Evolutionary conservation across 1,284 basidiomycete genomes (phyloP), one percentile per base, ranked within the genome.

Genomic region (Cryptococcus deneoformans): DNA sequence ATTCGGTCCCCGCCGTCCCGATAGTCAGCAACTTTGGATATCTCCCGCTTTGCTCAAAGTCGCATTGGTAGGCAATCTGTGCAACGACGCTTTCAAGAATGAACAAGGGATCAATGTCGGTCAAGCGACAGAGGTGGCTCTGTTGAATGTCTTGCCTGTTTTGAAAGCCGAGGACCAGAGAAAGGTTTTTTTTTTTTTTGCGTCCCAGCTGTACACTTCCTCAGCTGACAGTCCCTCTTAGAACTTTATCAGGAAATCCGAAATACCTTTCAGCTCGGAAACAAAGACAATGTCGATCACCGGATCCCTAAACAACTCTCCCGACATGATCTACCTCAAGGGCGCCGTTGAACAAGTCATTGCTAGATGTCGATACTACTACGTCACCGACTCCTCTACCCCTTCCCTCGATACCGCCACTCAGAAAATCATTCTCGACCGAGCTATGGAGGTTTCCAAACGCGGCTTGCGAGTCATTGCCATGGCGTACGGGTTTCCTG

Each of bases 81-180:
- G 82, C 72, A 83, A 83, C 70, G 81, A 82, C 59, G 78, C 81
- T 3, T 82, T 84, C 60, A 79, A 83, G 59, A 87, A 88, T 66
- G 87, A 88, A 58, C 84, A 88, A 49, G 89, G 89, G 1, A 78
- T 82, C 8, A 88, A 85, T 64, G 86, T 92, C 5, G 95, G 94
- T 0, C 92, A 95, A 72, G 86, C 90, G 2, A 98, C 94, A 0
- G 94, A 99, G 68, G 92, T 97, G 2, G 95, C 95, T 1, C 77
- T 98, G 57, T 79, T 96, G 47, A 91, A 93, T 66, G 85, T 92
- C 3, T 80, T 96, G n/a, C 80, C 84, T 0, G 70, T 83, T 0
- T 88, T 93, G 63, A 84, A 83, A 0, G 71, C 90, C 40, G 77
- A 82, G 10, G 92, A 96, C 73, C 84, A 84, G 44, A 83, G 92